These are phyloP conservation scores for Aspergillus kassunensis DNA, from an alignment of 495 filamentous ascomycete genomes.

Conservation along the genomic window DNA sequence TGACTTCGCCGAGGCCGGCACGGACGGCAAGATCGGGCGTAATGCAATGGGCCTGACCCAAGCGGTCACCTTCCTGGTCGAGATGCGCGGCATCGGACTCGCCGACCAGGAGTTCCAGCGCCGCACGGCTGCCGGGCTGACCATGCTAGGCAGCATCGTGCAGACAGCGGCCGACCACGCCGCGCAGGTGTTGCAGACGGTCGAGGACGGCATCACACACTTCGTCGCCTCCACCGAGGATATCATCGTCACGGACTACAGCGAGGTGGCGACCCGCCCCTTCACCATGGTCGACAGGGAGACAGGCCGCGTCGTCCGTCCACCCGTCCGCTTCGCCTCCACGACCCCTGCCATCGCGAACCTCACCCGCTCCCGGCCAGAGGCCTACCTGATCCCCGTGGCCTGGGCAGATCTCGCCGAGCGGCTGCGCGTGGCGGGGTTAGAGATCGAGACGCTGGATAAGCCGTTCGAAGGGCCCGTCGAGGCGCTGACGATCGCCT, in stretches of 20 bases:
- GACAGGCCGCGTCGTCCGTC: conserved; percentile 1
- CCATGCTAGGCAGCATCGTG: conserved; percentile 9
- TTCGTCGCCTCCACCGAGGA: conserved; percentile 2
- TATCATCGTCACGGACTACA: conserved; percentile 6
- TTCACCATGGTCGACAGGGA: conserved; percentile 5
- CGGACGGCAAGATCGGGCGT: conserved; percentile 5
- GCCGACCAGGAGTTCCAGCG: conserved; percentile 10
- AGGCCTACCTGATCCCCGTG: conserved; percentile 9
- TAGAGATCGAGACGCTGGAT: conserved; percentile 6
- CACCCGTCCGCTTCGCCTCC: conserved; percentile 8
- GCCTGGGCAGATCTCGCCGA: conserved; percentile 5
- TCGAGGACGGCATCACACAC: conserved; percentile 4
- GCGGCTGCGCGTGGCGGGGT: neutral
- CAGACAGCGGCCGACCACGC: conserved; percentile 7
- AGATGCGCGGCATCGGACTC: conserved; percentile 5
- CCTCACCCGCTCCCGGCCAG: conserved; percentile 6
- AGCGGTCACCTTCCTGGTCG: conserved; percentile 5
- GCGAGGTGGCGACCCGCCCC: neutral
- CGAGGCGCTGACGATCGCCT: conserved; percentile 5
- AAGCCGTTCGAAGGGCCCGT: conserved; percentile 6
- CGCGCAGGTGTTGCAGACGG: conserved; percentile 1
- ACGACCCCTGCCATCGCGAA: conserved; percentile 6
- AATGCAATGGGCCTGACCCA: conserved; percentile 10
- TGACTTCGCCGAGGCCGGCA: conserved; percentile 9
- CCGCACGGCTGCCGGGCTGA: conserved; percentile 5